These are phyloP conservation scores for Salix viminalis DNA, from an alignment of 345 rosid genomes.

Conservation along the genomic window DNA sequence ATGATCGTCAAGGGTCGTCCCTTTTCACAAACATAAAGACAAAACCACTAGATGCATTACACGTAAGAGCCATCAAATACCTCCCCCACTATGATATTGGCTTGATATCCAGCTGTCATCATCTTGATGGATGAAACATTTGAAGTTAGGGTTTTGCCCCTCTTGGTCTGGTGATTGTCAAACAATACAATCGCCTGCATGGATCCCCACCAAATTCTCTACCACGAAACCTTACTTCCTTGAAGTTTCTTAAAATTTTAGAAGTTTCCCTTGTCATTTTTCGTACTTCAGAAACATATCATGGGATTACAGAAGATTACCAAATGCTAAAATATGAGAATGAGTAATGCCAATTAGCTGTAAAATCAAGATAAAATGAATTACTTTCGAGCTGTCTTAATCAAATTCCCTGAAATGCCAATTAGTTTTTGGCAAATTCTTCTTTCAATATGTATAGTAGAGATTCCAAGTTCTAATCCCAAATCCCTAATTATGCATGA, in stretches of 20 bases:
- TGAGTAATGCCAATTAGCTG: neutral
- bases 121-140: neutral
- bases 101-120: neutral
- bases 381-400: neutral
- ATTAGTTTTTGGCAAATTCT: neutral
- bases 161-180: slow-evolving; percentile 8
- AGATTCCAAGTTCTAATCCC: neutral
- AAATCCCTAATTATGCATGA: neutral
- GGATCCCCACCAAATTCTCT: neutral
- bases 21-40: neutral
- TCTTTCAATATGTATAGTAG: neutral
- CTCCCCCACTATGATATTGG: neutral
- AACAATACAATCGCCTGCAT: neutral
- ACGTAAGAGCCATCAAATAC: slow-evolving; percentile 1
- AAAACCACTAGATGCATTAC: neutral
- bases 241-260: slow-evolving; percentile 2
- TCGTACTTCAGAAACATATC: neutral
- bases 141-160: slow-evolving; percentile 3
- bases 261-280: slow-evolving; percentile 27
- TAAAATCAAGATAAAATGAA: neutral
- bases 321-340: neutral
- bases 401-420: neutral
- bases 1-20: neutral
- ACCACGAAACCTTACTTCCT: slow-evolving; percentile 1
- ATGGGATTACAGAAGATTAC: neutral